A percentile compares a stretch with the other conserved stretches of the same genome.
Conservation (phyloP, 306 rosid genomes). For the Ormosia semicastrata region DNA sequence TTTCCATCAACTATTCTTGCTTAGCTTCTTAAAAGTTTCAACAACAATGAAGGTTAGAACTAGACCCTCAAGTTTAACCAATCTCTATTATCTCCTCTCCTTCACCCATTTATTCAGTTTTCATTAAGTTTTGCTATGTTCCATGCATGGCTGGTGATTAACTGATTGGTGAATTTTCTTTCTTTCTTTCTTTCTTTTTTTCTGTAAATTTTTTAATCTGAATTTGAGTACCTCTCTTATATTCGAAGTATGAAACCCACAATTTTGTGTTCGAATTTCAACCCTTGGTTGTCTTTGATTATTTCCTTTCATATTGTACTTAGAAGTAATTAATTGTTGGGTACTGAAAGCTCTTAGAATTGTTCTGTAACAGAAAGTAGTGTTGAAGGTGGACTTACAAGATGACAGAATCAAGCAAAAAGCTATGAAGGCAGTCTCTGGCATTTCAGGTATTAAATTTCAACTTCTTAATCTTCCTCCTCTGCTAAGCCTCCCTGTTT, state of each 20-base stretch:
- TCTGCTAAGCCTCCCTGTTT: too few relatives aligned
- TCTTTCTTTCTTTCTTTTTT: background rate
- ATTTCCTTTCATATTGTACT: background rate
- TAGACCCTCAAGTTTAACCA: background rate
- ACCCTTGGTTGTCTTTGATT: background rate
- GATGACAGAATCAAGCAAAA: conserved; percentile 46
- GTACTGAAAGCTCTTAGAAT: background rate
- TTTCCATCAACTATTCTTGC: background rate
- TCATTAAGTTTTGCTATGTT: background rate
- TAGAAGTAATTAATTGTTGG: too few relatives aligned
- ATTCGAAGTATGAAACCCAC: background rate
- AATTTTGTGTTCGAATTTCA: background rate
- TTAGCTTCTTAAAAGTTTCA: background rate
- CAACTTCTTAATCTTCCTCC: background rate
- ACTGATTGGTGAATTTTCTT: background rate
- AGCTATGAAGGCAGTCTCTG: conserved; percentile 59
- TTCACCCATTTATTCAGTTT: background rate
- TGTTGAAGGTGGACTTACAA: conserved; percentile 40
- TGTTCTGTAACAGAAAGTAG: conserved; percentile 47
- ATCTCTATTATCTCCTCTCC: background rate
- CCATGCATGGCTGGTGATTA: background rate
- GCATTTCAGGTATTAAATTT: conserved; percentile 42
- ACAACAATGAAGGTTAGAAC: conserved; percentile 33
- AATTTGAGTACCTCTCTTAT: background rate
- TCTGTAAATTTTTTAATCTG: background rate